A percentile compares a stretch with the other conserved stretches of the same genome.
phyloP scores from a whole-genome alignment of 768 basidiomycete species.

The Amanita phalloides region DNA sequence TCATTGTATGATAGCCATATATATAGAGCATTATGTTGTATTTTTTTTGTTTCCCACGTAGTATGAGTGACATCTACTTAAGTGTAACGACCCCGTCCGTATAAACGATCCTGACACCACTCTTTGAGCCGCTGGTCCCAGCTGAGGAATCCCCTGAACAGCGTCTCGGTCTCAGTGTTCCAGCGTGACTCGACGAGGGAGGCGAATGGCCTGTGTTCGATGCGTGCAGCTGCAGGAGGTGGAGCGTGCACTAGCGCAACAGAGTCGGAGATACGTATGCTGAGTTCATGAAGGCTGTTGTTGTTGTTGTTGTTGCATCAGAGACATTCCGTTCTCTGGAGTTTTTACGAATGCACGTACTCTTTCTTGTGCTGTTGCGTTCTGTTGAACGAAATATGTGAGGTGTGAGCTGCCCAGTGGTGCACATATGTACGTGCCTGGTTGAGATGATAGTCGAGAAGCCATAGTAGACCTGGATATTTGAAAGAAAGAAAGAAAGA shows the following conservation, averaged over 20 bases:
- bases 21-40: too few relatives aligned
- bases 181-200: slow-evolving; percentile 41
- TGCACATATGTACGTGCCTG: slow-evolving; percentile 23
- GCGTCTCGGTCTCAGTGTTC: slow-evolving; percentile 43
- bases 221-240: slow-evolving; percentile 42
- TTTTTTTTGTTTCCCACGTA: too few relatives aligned
- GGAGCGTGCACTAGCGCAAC: slow-evolving; percentile 38
- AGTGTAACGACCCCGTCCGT: slow-evolving; percentile 17
- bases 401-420: not conserved
- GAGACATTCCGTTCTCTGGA: not conserved
- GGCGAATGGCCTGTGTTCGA: slow-evolving; percentile 34
- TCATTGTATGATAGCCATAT: not conserved
- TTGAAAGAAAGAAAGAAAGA: too few relatives aligned
- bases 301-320: too few relatives aligned
- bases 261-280: slow-evolving; percentile 39
- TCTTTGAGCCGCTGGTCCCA: slow-evolving; percentile 36
- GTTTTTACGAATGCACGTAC: slow-evolving; percentile 24
- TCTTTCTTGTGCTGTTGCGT: slow-evolving; percentile 45
- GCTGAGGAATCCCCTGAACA: slow-evolving; percentile 30
- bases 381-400: slow-evolving; percentile 17
- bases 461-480: slow-evolving; percentile 52
- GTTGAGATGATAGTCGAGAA: slow-evolving; percentile 56
- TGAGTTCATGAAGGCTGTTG: slow-evolving; percentile 36
- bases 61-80: too few relatives aligned
- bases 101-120: slow-evolving; percentile 36